A percentile compares a stretch with the other conserved stretches of the same genome.
These are phyloP conservation scores for Spathaspora gorwiae DNA, from an alignment of 805 yeast species.

Conservation along the genomic window DNA sequence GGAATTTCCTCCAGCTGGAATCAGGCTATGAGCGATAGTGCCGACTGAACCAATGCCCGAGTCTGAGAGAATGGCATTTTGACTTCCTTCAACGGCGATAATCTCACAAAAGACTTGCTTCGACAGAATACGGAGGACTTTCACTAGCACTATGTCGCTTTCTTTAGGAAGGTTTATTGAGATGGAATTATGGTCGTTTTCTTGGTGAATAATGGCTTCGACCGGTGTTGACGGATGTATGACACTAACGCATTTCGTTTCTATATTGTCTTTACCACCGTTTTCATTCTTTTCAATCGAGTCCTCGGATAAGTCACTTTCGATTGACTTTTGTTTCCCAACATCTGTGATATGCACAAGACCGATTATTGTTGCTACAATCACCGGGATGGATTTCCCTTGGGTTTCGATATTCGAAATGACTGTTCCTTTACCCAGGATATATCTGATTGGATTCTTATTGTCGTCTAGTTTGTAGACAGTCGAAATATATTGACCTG, in stretches of 20 bases:
- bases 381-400: conserved; percentile 33
- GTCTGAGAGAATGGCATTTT: conserved; percentile 54
- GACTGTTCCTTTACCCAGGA: conserved; percentile 64
- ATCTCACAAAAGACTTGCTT: conserved; percentile 80
- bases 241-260: not conserved
- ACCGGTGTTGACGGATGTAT: not conserved
- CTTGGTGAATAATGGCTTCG: not conserved
- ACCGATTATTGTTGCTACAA: conserved; percentile 63
- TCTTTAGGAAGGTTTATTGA: conserved; percentile 69
- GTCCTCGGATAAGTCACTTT: not conserved
- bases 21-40: conserved; percentile 31
- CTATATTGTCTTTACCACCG: not conserved
- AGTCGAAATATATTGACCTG: conserved; percentile 79
- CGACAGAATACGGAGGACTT: conserved; percentile 60
- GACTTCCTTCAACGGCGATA: conserved; percentile 54
- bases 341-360: conserved; percentile 30
- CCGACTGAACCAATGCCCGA: conserved; percentile 62
- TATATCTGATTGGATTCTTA: conserved; percentile 37
- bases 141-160: conserved; percentile 75
- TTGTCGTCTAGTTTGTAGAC: conserved; percentile 30
- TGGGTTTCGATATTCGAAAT: conserved; percentile 39
- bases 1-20: conserved; percentile 49
- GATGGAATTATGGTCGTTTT: conserved; percentile 14
- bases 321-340: not conserved
- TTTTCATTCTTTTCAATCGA: not conserved